Evolutionary conservation across 192 early-diverging fungal species (phyloP).

Genomic region (Coemansia sp.): DNA sequence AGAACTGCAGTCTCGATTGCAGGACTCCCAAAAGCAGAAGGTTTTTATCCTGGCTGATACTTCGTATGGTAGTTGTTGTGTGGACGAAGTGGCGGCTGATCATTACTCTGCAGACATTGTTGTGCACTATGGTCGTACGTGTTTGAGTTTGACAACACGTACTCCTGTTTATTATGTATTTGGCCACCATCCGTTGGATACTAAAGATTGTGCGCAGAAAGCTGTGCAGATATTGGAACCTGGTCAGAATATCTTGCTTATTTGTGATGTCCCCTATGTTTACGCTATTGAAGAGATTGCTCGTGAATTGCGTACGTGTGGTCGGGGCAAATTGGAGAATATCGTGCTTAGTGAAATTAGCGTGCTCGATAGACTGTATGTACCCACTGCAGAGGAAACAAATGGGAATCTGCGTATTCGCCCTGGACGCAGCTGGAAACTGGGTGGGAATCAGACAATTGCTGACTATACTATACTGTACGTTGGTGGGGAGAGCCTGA

Average conservation of each 20-base stretch:
- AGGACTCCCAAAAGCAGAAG: not conserved
- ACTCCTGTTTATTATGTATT: slow-evolving; percentile 87
- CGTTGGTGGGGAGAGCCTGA: slow-evolving; percentile 76
- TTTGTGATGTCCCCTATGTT: slow-evolving; percentile 76
- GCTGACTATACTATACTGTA: slow-evolving; percentile 77
- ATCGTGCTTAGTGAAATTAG: slow-evolving; percentile 14
- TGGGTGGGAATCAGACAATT: slow-evolving; percentile 52
- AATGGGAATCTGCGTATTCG: not conserved
- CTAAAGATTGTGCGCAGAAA: slow-evolving; percentile 55
- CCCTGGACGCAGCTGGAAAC: slow-evolving; percentile 57
- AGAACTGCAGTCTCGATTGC: slow-evolving; percentile 53
- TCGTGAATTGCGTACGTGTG: not conserved
- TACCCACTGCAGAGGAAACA: slow-evolving; percentile 2
- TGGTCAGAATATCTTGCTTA: slow-evolving; percentile 58
- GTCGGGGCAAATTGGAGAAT: not conserved
- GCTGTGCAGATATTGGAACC: slow-evolving; percentile 4
- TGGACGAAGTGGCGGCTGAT: slow-evolving; percentile 94
- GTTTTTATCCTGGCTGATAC: slow-evolving; percentile 92
- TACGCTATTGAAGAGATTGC: slow-evolving; percentile 55
- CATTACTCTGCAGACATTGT: slow-evolving; percentile 85
- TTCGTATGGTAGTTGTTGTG: slow-evolving; percentile 96
- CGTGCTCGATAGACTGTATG: slow-evolving; percentile 14
- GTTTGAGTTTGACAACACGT: slow-evolving; percentile 78
- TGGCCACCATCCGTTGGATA: slow-evolving; percentile 70
- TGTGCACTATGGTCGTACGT: slow-evolving; percentile 93